Evolutionary conservation across 2,329 filamentous ascomycete genomes (phyloP), one percentile per base, ranked within the genome.

Genomic region (Scorias spongiosa): DNA sequence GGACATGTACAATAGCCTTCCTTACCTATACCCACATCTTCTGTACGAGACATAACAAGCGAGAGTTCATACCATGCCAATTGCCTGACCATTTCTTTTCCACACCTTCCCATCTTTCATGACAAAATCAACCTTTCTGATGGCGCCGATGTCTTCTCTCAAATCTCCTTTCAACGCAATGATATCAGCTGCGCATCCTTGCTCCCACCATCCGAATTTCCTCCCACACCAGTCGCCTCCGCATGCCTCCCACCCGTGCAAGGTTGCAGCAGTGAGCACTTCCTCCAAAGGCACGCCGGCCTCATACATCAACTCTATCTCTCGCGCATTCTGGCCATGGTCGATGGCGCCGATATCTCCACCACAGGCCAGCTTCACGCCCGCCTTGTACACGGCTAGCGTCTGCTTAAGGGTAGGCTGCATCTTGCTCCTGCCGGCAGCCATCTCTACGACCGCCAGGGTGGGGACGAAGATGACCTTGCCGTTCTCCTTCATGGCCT

Each of bases 61-160:
- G 20, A 26, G 20, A 26, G 14, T n/a, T 49, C 40, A 53, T 1
- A 49, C 40, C 51, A 54, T 54, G 10, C 51, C 51, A 12, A 55
- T 46, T 43, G 53, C 48, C 30, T 44, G 28, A 9, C 57, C 54
- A 29, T 55, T 48, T 10, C 44, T 46, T 52, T 72, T 74, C 63
- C 69, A 75, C 8, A 75, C 59, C 41, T 52, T 62, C 1, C 63
- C 72, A 51, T 76, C 72, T 53, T 76, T 76, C 71, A 76, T 75
- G 14, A 76, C 72, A 53, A 75, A 75, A 42, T 54, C 60, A 1
- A 75, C 67, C 45, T 62, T 65, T 42, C 71, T 62, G 28, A 76
- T 46, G 2, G 66, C 66, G 15, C 53, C 49, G 1, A 54, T 30
- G 43, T 72, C 67, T 15, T 57, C 48, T 20, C 60, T 57, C 2